These are phyloP conservation scores for Pinus albicaulis DNA, from an alignment of 75 land plant species.

Conservation along the genomic window DNA sequence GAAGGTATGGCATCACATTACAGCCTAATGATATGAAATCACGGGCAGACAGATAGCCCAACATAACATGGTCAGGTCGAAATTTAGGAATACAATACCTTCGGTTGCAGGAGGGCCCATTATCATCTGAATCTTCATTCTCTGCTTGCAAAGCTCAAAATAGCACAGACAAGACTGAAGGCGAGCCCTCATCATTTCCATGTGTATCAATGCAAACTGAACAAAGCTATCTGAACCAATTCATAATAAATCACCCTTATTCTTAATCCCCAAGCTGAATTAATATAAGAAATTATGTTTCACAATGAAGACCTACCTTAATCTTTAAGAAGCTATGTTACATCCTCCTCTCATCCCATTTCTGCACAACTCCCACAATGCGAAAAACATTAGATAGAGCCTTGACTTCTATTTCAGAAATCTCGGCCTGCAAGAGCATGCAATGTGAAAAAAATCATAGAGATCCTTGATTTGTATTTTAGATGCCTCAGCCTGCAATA, in stretches of 20 bases:
- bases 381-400: background rate
- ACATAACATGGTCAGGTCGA: background rate
- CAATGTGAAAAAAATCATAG: background rate
- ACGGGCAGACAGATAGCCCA: background rate
- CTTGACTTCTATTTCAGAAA: background rate
- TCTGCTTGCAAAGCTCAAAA: conserved; percentile 3
- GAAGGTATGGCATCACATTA: background rate
- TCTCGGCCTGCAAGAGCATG: background rate
- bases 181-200: background rate
- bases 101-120: conserved; percentile 6
- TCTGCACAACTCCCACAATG: background rate
- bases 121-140: conserved; percentile 4
- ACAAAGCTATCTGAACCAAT: background rate
- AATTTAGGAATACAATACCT: background rate
- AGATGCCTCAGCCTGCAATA: no score
- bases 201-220: background rate
- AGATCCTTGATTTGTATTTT: background rate
- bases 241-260: background rate
- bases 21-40: background rate
- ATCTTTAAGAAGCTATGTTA: background rate
- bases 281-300: background rate
- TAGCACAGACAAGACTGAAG: background rate
- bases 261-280: background rate
- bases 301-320: background rate
- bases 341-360: background rate